Evolutionary conservation across 1,139 yeast species (phyloP).

Genomic region (Lipomyces yarrowii): DNA sequence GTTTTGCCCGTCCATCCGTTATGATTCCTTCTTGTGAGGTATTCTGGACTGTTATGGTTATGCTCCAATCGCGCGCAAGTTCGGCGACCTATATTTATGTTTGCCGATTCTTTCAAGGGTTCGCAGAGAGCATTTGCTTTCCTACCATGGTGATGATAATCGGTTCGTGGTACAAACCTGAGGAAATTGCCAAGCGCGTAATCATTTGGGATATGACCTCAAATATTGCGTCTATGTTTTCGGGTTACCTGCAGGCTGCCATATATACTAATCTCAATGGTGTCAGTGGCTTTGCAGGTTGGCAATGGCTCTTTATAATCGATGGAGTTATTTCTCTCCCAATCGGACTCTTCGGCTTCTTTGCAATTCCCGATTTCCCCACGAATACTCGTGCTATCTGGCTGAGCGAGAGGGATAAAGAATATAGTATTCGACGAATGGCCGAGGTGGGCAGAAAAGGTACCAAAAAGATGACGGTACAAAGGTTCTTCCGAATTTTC

Average conservation of each 20-base stretch:
- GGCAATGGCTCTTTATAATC: constrained; percentile 76
- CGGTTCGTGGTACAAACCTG: constrained; percentile 63
- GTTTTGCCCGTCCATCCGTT: constrained; percentile 53
- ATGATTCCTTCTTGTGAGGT: constrained; percentile 56
- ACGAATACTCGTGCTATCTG: constrained; percentile 32
- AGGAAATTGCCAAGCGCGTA: constrained; percentile 62
- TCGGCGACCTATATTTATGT: constrained; percentile 52
- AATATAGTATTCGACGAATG: constrained; percentile 28
- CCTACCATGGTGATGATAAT: constrained; percentile 62
- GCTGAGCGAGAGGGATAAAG: constrained; percentile 50
- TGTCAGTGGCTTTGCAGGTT: constrained; percentile 55
- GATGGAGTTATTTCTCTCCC: constrained; percentile 64
- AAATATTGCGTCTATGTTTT: constrained; percentile 60
- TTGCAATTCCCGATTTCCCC: constrained; percentile 71
- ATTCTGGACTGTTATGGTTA: constrained; percentile 59
- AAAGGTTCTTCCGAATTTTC: constrained; percentile 9
- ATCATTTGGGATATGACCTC: constrained; percentile 64
- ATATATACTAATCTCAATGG: constrained; percentile 54
- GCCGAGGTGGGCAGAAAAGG: constrained; percentile 25
- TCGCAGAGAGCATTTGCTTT: constrained; percentile 50
- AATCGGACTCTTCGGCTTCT: constrained; percentile 63
- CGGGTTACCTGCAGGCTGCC: constrained; percentile 68
- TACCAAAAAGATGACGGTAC: constrained; percentile 13
- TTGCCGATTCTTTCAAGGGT: neutral
- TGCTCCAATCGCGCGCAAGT: constrained; percentile 51